Percentiles rank a stretch among this genome's conserved stretches.
Conservation (phyloP, 768 basidiomycete species). For the Fomitopsis pulvina region DNA sequence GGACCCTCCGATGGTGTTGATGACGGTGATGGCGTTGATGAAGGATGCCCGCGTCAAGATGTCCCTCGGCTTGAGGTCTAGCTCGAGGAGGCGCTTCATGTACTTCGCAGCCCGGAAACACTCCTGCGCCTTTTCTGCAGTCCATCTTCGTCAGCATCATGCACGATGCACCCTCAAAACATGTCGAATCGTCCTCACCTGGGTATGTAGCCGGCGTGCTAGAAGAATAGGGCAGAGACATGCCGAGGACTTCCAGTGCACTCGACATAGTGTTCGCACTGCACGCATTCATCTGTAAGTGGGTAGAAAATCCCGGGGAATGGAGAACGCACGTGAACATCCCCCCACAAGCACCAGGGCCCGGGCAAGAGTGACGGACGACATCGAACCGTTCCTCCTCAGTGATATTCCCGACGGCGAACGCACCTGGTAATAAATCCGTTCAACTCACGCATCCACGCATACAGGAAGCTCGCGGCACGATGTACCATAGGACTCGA, state of each 20-base stretch:
- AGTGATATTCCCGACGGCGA: conserved; percentile 63
- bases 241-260: conserved; percentile 75
- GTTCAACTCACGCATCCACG: neutral
- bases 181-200: conserved; percentile 31
- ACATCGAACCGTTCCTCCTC: conserved; percentile 83
- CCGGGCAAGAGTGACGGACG: conserved; percentile 79
- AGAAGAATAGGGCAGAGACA: conserved; percentile 80
- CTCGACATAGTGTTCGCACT: conserved; percentile 89
- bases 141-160: neutral
- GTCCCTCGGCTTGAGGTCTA: conserved; percentile 79
- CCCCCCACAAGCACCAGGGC: conserved; percentile 79
- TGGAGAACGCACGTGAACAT: conserved; percentile 65
- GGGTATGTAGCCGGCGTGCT: conserved; percentile 70
- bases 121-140: conserved; percentile 75
- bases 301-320: neutral
- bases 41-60: conserved; percentile 68
- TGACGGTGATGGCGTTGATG: conserved; percentile 76
- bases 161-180: neutral
- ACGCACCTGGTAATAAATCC: conserved; percentile 52
- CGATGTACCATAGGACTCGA: conserved; percentile 69
- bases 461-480: neutral
- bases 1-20: conserved; percentile 78
- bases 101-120: conserved; percentile 75
- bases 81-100: conserved; percentile 64
- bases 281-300: neutral